Base-by-base conservation (phyloP, 1,139 yeast genomes). In the Geotrichum restrictum region DNA sequence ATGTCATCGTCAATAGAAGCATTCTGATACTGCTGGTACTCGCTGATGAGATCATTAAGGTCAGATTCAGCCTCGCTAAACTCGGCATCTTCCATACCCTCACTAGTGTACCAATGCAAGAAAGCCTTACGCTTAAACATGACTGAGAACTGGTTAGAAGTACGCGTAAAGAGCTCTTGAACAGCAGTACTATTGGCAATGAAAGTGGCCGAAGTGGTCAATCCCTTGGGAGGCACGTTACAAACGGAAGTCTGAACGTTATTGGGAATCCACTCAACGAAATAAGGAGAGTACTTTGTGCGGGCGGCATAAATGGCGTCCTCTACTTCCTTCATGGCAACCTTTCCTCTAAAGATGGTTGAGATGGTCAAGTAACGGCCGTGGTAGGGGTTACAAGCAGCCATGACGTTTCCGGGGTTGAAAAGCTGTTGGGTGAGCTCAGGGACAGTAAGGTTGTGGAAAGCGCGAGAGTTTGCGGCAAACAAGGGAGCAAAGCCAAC, bases 71-170 rank as follows among this genome's bases (percentile, higher is more conserved):
- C 77, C 61, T 74, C 78, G 37, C 73, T 69, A 64, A 74, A 74
- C 63, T 74, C 77, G 57, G 69, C 66, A 61, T 69, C 74, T 52
- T 73, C 77, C 77, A 73, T 74, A 52, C 77, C 77, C 59, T 73
- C 77, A 36, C 71, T 67, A 21, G 74, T 69, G 62, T 73, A 73
- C 75, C 77, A 73, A 57, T 73, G 77, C 59, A 73, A 60, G 69
- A 74, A 73, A 32, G 77, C 77, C 58, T 70, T 65, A 49, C 76
- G 65, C 55, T 70, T 66, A 68, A 72, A 73, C 77, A 73, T 73
- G 59, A 70, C 69, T 27, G 66, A 56, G 65, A 74, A 73, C 60
- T 73, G 77, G 52, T 65, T 64, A 13, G 70, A 65, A 16, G 72
- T 67, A 47, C 77, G 66, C 39, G 64, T 61, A 62, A 73, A 74